Base-by-base conservation (phyloP, 2,329 filamentous ascomycete species). In the Davidsoniella neocaledoniae region DNA sequence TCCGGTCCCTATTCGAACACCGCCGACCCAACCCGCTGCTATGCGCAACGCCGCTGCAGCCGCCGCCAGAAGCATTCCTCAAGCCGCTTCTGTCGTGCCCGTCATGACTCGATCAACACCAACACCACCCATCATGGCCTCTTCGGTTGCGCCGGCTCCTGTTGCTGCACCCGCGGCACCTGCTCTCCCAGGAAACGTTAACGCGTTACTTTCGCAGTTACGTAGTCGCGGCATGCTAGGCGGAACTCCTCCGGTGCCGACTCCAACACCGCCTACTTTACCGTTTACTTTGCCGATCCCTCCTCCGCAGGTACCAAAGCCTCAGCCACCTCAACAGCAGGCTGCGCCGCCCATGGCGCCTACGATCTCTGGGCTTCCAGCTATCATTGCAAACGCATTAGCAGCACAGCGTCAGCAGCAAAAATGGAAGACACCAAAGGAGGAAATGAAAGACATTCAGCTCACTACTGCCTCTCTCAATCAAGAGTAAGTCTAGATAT, bases 401-500 rank as follows among this genome's bases (percentile, higher is more conserved):
- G 58, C 64, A 2, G 59, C 62, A 3, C 57, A 52, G 38, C 46
- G 50, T n/a, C 46, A 52, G 26, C 37, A 44, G 17, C 59, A 19
- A 7, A 51, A 52, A 4, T 36, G 40, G 50, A 62, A 60, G 49
- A 47, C 57, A 8, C 55, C 56, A 8, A 39, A 46, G 53, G 58
- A 53, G 56, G 58, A 53, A 38, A 53, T 46, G 51, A 41, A 43
- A 6, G 43, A 38, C 19, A 51, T 55, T 29, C 70, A 75, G 49
- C 68, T 90, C 56, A 80, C 76, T 49, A 71, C 78, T 3, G 71
- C 74, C 5, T 83, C 83, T 25, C 70, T 93, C 41, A 87, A 86
- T 54, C 62, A 65, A 65, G 76, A 82, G 77, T 86, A 71, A 66
- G 77, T 67, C 50, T 29, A 33, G 39, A 10, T 10, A 14, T 10